Evolutionary conservation across 352 stramenopile species (phyloP), one percentile per base, ranked within the genome.

Genomic region (Globisporangium lucens): DNA sequence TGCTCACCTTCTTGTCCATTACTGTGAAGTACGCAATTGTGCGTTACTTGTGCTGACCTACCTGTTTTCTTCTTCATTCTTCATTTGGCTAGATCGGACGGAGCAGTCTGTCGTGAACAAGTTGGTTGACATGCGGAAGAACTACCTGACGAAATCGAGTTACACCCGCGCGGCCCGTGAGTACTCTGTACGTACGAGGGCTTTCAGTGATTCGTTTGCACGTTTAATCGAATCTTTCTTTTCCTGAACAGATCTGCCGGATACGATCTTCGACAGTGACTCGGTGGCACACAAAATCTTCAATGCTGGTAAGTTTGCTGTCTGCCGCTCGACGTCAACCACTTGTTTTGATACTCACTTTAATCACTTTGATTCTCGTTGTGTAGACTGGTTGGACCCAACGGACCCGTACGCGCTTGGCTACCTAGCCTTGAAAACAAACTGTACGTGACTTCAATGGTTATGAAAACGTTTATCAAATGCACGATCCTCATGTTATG

Each of bases 221-320:
- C 6, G 1, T 24, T 33, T 60, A 30, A 61, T 15, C 17, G 22
- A 12, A 55, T 69, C 41, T 62, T 4, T 58, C 41, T 57, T 71
- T 47, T 59, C 8, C 17, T 66, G 24, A 22, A 22, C 41, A 93
- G 85, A 82, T 68, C 69, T 93, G 4, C 85, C 85, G 4, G 74
- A 76, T 35, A 68, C 72, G 12, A 71, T 93, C 52, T 90, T 79
- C 64, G 78, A 93, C 53, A 47, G 71, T n/a, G 65, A 55, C 0
- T 90, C 85, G 2, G 70, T 80, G 46, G 80, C 80, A 17, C 67
- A 90, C 75, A 91, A 90, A 62, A 84, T 91, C 51, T 93, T 93
- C 58, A 83, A 68, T 15, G 71, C 85, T 61, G 75, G 85, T 92
- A 58, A 35, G 70, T 66, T n/a, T 13, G 29, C 3, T 65, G 24